Evolutionary conservation across 805 yeast genomes (phyloP), one percentile per base, ranked within the genome.

Genomic region (Spencermartinsiella europaea): DNA sequence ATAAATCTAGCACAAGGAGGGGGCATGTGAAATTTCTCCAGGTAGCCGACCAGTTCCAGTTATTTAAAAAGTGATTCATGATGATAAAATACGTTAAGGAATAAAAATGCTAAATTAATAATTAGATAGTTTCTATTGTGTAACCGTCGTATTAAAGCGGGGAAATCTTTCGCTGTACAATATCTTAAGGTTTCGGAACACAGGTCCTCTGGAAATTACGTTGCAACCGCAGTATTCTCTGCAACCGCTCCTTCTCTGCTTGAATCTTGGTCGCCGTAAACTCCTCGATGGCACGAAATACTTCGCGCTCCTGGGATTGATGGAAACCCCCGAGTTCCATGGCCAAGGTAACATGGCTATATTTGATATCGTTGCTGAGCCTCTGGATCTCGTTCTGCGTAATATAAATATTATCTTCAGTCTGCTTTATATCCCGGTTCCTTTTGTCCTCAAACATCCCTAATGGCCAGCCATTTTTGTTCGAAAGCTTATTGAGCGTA

Each of bases 301-400:
- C 35, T 44, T 63, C 69, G 3, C 50, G 50, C 22, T 64, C 72
- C 34, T 67, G 70, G 22, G 54, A 47, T 19, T 50, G 50, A 46
- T 64, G 62, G 49, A 67, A 69, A 12, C 63, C 63, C 7, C 69
- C 69, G 8, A 69, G 59, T 50, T 69, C 73, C 5, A 59, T 53
- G 1, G 73, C 73, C 4, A 69, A 50, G 1, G 61, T 45, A 19
- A 58, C 58, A 43, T 70, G 73, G 1, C 65, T 53, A n/a, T 56
- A 56, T 35, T 59, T 47, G 19, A 70, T 56, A 36, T 60, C 63
- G 17, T 51, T 48, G 33, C 66, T 63, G 14, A 67, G 46, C 14
- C 59, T 44, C 12, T 50, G 45, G 34, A 67, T 59, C 27, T 56
- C 60, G n/a, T 50, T 50, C 36, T 62, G 58, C 2, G 62, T 47